Percentiles rank a stretch among this genome's conserved stretches.
Conservation (phyloP, 2,329 filamentous ascomycete genomes). For the Pestalotiopsis sp. region DNA sequence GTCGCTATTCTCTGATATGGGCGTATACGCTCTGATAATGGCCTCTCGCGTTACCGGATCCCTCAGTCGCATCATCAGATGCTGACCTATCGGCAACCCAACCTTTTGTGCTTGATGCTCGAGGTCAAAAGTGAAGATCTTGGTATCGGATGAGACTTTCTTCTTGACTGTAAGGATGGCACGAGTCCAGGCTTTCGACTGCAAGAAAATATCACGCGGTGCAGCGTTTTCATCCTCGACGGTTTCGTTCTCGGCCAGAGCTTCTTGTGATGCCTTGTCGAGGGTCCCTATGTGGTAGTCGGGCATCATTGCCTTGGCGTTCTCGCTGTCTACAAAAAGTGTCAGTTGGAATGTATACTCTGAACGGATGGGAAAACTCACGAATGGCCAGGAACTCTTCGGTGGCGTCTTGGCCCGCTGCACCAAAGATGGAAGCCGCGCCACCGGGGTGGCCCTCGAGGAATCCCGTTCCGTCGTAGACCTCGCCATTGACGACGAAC, state of each 20-base stretch:
- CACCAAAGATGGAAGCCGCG: conserved; percentile 78
- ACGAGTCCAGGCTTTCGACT: conserved; percentile 72
- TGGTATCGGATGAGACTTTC: conserved; percentile 74
- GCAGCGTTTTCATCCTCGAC: conserved; percentile 34
- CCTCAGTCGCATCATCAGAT: conserved; percentile 79
- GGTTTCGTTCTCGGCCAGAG: conserved; percentile 46
- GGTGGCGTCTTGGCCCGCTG: conserved; percentile 77
- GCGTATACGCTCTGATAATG: conserved; percentile 86
- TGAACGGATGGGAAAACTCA: conserved; percentile 46
- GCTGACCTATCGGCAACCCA: conserved; percentile 81
- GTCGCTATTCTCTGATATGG: conserved; percentile 64
- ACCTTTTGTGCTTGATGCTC: conserved; percentile 69
- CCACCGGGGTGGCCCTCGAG: conserved; percentile 83
- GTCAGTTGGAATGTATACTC: conserved; percentile 22
- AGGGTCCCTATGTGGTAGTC: conserved; percentile 82
- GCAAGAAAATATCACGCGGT: conserved; percentile 65
- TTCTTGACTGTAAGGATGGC: conserved; percentile 68
- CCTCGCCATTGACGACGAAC: conserved; percentile 87
- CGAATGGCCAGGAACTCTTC: conserved; percentile 93
- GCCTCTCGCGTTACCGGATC: conserved; percentile 70
- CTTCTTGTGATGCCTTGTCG: conserved; percentile 55
- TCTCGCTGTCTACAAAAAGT: conserved; percentile 73
- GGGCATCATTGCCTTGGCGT: conserved; percentile 87
- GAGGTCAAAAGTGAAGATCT: conserved; percentile 78
- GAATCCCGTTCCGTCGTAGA: conserved; percentile 83